These are phyloP conservation scores for Luffa acutangula DNA, from an alignment of 306 rosid species.

Conservation along the genomic window DNA sequence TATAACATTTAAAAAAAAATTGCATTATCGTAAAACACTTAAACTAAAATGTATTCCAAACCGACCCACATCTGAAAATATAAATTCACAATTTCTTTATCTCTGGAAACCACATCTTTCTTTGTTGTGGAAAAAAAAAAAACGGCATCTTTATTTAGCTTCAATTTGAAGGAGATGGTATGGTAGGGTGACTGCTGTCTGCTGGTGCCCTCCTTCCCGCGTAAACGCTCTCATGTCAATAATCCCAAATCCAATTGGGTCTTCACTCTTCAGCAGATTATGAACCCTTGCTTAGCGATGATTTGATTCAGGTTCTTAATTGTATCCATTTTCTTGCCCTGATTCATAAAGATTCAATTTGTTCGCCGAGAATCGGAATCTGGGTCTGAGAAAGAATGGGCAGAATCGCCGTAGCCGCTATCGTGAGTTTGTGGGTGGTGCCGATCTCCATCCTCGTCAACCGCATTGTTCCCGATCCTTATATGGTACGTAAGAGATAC, in stretches of 20 bases:
- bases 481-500: constrained; percentile 41
- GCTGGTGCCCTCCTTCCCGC: neutral
- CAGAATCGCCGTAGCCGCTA: constrained; percentile 41
- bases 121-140: no score
- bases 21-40: no score
- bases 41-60: no score
- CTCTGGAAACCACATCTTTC: no score
- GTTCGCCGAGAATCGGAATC: neutral
- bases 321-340: neutral
- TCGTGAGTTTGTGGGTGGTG: constrained; percentile 73
- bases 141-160: no score
- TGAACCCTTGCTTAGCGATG: constrained; percentile 1
- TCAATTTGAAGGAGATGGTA: neutral
- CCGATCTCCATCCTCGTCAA: constrained; percentile 53
- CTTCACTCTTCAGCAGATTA: neutral
- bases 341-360: neutral
- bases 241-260: neutral
- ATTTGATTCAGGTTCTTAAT: neutral
- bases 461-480: constrained; percentile 59
- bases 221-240: neutral
- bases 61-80: no score
- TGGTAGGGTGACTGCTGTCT: neutral
- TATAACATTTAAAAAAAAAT: no score
- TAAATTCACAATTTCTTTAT: no score
- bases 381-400: constrained; percentile 37